Base-by-base conservation (phyloP, 768 basidiomycete species). In the Lenzites betulinus region DNA sequence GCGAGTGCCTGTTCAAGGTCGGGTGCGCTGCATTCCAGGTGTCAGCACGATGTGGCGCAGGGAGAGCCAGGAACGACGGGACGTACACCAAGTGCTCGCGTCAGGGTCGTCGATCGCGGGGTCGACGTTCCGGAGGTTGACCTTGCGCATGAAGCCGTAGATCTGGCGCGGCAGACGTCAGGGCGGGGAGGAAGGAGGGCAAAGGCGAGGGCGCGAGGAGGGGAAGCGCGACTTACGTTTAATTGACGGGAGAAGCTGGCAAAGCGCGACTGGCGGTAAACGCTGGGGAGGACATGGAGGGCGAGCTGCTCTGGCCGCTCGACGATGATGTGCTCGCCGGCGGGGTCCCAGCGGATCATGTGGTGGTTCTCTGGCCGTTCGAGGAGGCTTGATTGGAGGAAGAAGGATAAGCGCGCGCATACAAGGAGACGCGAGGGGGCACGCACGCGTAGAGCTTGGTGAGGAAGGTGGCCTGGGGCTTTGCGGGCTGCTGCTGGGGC, bases 141-240 rank as follows among this genome's bases (percentile, higher is more conserved):
- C 92, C 76, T 96, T 95, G 77, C 94, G 93, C 92, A 95, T 95
- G 81, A 95, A 97, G 66, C 94, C 95, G 79, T 97, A 97, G 77
- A 97, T 97, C 94, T 96, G 67, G 25, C 35, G 35, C 22, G 54
- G 23, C 35, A 46, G n/a, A 54, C 3, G 58, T 63, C 52, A 55
- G 57, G 56, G 61, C 52, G 43, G 55, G 18, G 18, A 51, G 57
- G 52, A 60, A 53, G 63, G 46, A 68, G 57, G 54, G 64, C 53
- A 61, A 63, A 51, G 30, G 30, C 60, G 61, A 62, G 63, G 61
- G 71, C 70, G 68, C 69, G 69, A 62, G 43, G 59, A 65, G 70
- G 73, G 65, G 67, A 65, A 70, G 70, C 67, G 66, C 66, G 72
- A 65, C 86, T 64, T 70, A 96, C 93, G 78, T 97, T 97, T 73